Percentiles rank a stretch among this genome's conserved stretches.
Evolutionary conservation across 2,329 filamentous ascomycete species (phyloP).

Genomic region (Sporothrix globosa): DNA sequence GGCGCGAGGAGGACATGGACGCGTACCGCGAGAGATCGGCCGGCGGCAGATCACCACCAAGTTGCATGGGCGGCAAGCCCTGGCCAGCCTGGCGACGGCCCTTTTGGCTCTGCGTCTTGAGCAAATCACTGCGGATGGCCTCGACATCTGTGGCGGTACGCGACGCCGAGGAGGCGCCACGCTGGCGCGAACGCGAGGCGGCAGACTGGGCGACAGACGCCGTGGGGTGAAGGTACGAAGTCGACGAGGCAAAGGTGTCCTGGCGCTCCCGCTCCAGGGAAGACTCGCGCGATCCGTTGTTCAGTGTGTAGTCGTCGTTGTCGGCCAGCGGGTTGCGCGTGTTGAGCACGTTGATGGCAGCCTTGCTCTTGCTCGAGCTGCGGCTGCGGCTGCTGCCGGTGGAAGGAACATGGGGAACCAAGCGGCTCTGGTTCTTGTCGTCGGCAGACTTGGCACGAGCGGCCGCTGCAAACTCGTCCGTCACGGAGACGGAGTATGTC

Average conservation of each 20-base stretch:
- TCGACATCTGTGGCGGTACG: conserved; percentile 34
- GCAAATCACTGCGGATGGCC: conserved; percentile 32
- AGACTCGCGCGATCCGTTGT: conserved; percentile 39
- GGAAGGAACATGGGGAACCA: conserved; percentile 56
- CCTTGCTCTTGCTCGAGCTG: conserved; percentile 41
- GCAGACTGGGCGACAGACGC: conserved; percentile 13
- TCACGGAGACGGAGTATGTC: conserved; percentile 75
- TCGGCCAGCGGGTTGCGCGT: conserved; percentile 43
- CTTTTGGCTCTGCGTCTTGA: conserved; percentile 51
- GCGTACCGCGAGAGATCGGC: conserved; percentile 40
- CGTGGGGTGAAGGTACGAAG: conserved; percentile 42
- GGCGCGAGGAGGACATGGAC: conserved; percentile 40
- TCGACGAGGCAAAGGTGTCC: conserved; percentile 23
- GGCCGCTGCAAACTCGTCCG: conserved; percentile 66
- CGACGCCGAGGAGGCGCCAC: conserved; percentile 27
- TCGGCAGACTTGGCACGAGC: conserved; percentile 45
- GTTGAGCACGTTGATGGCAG: conserved; percentile 53
- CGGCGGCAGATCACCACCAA: conserved; percentile 39
- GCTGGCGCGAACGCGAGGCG: conserved; percentile 24
- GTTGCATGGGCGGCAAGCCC: conserved; percentile 45
- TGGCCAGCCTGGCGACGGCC: conserved; percentile 57
- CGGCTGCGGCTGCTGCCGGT: conserved; percentile 33
- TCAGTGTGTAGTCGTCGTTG: conserved; percentile 46
- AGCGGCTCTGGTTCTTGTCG: conserved; percentile 65
- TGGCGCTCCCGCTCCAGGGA: conserved; percentile 43